These are phyloP conservation scores for Pleoardoris graminearum DNA, from an alignment of 2,329 filamentous ascomycete genomes.

Conservation along the genomic window DNA sequence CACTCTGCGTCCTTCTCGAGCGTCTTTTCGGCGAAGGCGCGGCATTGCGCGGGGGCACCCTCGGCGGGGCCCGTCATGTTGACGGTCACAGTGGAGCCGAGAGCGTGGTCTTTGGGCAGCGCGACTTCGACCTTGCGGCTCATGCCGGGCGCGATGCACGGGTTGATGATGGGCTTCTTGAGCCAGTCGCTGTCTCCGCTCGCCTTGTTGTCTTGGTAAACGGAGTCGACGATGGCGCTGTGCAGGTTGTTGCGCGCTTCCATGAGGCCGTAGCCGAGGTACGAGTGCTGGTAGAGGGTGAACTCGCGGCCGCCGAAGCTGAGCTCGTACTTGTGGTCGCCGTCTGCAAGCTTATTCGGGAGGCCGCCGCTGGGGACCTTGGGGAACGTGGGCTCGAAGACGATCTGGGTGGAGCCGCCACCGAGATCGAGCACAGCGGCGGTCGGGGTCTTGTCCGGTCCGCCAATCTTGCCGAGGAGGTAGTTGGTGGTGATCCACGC, in stretches of 20 bases:
- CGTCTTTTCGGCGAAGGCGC: conserved; percentile 85
- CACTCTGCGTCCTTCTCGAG: conserved; percentile 85
- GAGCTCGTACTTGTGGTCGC: conserved; percentile 94
- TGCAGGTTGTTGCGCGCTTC: conserved; percentile 87
- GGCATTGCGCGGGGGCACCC: conserved; percentile 81
- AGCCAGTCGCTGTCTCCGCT: conserved; percentile 63
- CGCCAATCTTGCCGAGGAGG: conserved; percentile 94
- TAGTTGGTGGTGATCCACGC: conserved; percentile 99
- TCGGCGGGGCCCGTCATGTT: conserved; percentile 85
- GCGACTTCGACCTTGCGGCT: conserved; percentile 72
- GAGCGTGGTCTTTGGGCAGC: conserved; percentile 66
- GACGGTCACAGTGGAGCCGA: conserved; percentile 68
- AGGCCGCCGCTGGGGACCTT: conserved; percentile 72
- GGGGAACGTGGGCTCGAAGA: conserved; percentile 95
- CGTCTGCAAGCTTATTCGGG: conserved; percentile 80
- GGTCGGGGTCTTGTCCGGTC: conserved; percentile 84
- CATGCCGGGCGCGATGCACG: conserved; percentile 84
- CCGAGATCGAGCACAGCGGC: conserved; percentile 96
- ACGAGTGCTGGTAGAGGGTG: conserved; percentile 95
- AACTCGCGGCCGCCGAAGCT: conserved; percentile 89
- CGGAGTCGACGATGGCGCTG: conserved; percentile 70
- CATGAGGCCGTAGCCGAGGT: conserved; percentile 96
- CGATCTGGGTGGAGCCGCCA: conserved; percentile 96
- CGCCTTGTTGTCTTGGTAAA: conserved; percentile 64
- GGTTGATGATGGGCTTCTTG: conserved; percentile 72